A percentile compares a stretch with the other conserved stretches of the same genome.
These are phyloP conservation scores for Athelia psychrophila DNA, from an alignment of 1,284 basidiomycete species.

Conservation along the genomic window DNA sequence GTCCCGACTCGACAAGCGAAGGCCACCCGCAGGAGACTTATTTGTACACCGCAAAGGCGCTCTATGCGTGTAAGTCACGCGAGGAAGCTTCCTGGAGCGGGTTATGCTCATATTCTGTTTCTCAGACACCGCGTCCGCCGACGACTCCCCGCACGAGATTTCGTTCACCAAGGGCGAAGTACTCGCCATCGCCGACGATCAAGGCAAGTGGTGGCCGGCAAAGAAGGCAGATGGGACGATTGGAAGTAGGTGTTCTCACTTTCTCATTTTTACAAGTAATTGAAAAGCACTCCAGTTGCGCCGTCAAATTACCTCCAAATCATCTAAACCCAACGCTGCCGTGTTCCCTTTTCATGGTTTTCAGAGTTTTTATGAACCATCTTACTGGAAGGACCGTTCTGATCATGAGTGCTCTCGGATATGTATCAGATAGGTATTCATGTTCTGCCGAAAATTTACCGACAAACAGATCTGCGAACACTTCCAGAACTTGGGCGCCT, in stretches of 20 bases:
- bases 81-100: background rate
- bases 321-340: conserved; percentile 33
- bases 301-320: conserved; percentile 82
- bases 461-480: too few species aligned
- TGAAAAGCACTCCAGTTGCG: conserved; percentile 48
- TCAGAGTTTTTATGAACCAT: conserved; percentile 12
- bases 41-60: conserved; percentile 78
- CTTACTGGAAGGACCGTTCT: too few species aligned
- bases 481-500: too few species aligned
- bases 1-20: conserved; percentile 14
- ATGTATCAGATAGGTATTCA: too few species aligned
- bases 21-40: conserved; percentile 38
- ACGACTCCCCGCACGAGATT: conserved; percentile 97
- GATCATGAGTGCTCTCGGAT: too few species aligned
- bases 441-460: too few species aligned
- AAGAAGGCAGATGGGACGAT: conserved; percentile 78
- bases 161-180: conserved; percentile 93
- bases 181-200: conserved; percentile 91
- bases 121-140: conserved; percentile 84
- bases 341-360: too few species aligned
- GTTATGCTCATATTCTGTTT: conserved; percentile 12
- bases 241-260: conserved; percentile 62
- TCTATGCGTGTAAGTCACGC: conserved; percentile 77
- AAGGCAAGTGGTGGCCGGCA: conserved; percentile 96
- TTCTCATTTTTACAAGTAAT: conserved; percentile 1